Base-by-base conservation (phyloP, 2,329 filamentous ascomycete genomes). In the Stachybotrys elegans region DNA sequence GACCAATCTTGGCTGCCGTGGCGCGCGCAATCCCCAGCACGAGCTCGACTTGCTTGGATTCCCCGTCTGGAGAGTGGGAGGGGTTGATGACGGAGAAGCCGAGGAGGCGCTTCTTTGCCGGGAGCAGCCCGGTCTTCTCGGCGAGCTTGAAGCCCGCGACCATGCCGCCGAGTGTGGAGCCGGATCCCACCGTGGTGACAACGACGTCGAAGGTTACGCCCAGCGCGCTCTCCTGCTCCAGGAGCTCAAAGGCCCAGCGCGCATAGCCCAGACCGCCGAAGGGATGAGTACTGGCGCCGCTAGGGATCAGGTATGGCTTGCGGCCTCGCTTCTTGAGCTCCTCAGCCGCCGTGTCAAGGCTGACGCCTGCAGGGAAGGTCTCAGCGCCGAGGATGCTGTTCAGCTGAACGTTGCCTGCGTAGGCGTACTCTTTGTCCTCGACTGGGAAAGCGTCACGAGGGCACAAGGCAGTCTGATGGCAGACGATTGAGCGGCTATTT, bases 241-340 rank as follows among this genome's bases (percentile, higher is more conserved):
- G 65, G 0, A 85, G 72, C 59, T 84, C 81, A 36, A 83, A 78
- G 3, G 80, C 79, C 74, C 79, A 84, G 6, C 79, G 65, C 8
- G 79, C 79, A 51, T 83, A 84, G 0, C 81, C 81, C n/a, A 85
- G 57, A 0, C 81, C 81, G 6, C 81, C 81, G 0, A 83, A 65
- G 3, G 77, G 76, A 55, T 85, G 81, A 55, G 83, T 78, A 3
- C 74, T 79, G 2, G 80, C 80, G 0, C 81, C 81, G 0, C 79
- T 77, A 1, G 81, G 81, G 44, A 84, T 83, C 52, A 78, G 78
- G 52, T 84, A 85, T 0, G 80, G 77, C 52, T 73, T 78, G 22
- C 5, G 43, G 32, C 16, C 38, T 12, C 38, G 38, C n/a, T 25
- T 40, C 16, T n/a, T 29, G n/a, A 40, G 16, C 7, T 22, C 38